Evolutionary conservation across 441 rosid genomes (phyloP).

Genomic region (Capsella rubella): DNA sequence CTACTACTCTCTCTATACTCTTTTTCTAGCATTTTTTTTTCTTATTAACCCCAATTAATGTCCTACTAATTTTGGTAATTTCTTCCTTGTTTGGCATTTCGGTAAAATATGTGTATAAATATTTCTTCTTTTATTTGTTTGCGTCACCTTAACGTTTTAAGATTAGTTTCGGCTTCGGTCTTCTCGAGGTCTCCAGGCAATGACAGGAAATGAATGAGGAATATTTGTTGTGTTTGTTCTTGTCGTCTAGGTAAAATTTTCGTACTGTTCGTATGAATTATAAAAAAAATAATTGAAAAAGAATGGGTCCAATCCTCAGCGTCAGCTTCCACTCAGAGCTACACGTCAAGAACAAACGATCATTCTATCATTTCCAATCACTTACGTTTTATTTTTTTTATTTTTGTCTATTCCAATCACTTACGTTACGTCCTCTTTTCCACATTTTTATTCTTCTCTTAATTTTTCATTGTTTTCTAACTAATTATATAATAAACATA

Average conservation of each 20-base stretch:
- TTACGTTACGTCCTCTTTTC: conserved; percentile 41
- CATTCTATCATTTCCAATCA: conserved; percentile 42
- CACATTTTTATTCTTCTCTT: conserved; percentile 18
- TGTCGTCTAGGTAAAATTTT: conserved; percentile 28
- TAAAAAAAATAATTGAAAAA: conserved; percentile 34
- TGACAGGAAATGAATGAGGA: conserved; percentile 20
- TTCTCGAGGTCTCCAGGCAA: conserved; percentile 33
- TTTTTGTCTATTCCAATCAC: conserved; percentile 34
- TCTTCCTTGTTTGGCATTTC: background rate
- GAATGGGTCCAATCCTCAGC: conserved; percentile 40
- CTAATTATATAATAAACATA: background rate
- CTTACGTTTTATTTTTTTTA: conserved; percentile 20
- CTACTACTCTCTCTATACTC: background rate
- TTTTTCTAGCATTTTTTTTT: background rate
- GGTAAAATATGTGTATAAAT: background rate
- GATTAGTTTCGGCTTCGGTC: background rate
- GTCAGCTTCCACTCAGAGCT: conserved; percentile 47
- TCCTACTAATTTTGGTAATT: no score
- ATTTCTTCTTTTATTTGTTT: background rate
- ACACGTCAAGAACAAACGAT: conserved; percentile 45
- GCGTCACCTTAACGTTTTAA: background rate
- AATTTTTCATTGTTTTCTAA: background rate
- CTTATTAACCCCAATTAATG: background rate
- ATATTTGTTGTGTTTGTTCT: conserved; percentile 41
- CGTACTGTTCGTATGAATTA: conserved; percentile 32